phyloP scores from a whole-genome alignment of 202 grass and related monocot genomes.

The Cymbopogon flexuosus region DNA sequence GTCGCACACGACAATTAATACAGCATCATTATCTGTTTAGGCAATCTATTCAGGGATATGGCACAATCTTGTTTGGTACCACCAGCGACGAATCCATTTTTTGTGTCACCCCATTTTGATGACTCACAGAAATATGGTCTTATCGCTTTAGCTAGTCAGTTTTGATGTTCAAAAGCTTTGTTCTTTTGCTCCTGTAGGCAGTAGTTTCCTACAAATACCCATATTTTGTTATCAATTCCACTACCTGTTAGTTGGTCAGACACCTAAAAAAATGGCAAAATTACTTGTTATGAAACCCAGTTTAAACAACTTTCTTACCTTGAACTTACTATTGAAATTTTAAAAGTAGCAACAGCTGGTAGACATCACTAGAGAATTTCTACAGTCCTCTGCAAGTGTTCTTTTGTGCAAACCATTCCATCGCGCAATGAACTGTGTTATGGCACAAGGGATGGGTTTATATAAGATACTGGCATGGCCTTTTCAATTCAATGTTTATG shows the following conservation, averaged over 20 bases:
- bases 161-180: not conserved
- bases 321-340: not conserved
- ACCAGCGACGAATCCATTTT: not conserved
- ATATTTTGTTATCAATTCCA: not conserved
- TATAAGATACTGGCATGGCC: not conserved
- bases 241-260: not conserved
- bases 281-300: not conserved
- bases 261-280: not conserved
- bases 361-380: not conserved
- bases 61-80: not conserved
- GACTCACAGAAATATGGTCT: not conserved
- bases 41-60: not conserved
- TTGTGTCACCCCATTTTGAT: not conserved
- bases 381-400: not conserved
- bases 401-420: conserved; percentile 1
- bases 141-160: not conserved
- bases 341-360: not conserved
- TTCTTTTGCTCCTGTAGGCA: not conserved
- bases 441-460: conserved; percentile 8
- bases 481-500: conserved; percentile 15
- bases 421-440: not conserved
- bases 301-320: conserved; percentile 14
- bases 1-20: not conserved
- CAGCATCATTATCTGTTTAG: not conserved
- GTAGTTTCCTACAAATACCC: not conserved